phyloP scores from a whole-genome alignment of 345 rosid genomes.

The Diplotaxis tenuifolia region DNA sequence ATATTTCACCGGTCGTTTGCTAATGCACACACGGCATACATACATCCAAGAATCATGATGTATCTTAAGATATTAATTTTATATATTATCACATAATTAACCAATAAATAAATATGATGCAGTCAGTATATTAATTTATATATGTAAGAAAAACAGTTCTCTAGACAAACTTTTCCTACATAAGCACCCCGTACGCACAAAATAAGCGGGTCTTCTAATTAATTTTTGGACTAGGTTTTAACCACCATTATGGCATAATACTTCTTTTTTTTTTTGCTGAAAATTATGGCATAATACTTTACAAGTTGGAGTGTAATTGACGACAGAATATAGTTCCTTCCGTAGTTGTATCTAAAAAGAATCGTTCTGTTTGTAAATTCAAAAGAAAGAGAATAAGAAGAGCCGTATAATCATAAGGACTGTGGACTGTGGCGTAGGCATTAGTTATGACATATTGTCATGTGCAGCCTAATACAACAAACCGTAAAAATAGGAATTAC shows the following conservation, averaged over 20 bases:
- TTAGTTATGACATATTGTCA: background rate
- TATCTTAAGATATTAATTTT: background rate
- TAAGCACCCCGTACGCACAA: background rate
- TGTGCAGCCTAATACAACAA: background rate
- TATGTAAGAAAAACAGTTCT: background rate
- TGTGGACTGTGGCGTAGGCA: background rate
- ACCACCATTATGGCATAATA: background rate
- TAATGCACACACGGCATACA: slow-evolving; percentile 15
- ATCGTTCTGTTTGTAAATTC: background rate
- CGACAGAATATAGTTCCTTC: background rate
- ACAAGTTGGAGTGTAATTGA: background rate
- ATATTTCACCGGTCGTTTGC: slow-evolving; percentile 6
- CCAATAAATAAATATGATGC: background rate
- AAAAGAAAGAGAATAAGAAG: background rate
- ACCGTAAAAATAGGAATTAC: background rate
- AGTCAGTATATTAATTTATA: background rate
- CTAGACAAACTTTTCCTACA: background rate
- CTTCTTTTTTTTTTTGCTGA: too few species aligned
- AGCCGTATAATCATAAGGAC: background rate
- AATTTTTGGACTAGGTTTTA: background rate
- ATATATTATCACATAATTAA: background rate
- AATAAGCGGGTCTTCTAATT: background rate
- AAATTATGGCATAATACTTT: too few species aligned
- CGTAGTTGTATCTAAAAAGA: background rate
- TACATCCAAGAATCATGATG: background rate